Evolutionary conservation across 768 basidiomycete genomes (phyloP).

Genomic region (Rhodotorula taiwanensis): DNA sequence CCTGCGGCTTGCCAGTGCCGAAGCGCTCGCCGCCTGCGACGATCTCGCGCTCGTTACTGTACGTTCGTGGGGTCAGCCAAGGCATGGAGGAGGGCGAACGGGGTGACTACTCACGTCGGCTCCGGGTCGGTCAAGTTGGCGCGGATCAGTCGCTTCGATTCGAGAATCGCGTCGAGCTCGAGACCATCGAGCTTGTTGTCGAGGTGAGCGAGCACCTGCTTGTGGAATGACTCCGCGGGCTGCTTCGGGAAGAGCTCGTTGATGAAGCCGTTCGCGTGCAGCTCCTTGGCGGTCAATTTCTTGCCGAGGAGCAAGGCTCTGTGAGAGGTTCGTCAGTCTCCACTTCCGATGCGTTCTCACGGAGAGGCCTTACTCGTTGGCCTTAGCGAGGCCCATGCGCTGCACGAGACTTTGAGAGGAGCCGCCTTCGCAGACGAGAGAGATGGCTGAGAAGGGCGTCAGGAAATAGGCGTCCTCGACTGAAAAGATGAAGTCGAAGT

Average conservation of each 20-base stretch:
- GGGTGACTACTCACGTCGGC: neutral
- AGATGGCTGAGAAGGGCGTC: slow-evolving; percentile 63
- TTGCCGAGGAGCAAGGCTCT: slow-evolving; percentile 60
- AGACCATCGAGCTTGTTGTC: slow-evolving; percentile 14
- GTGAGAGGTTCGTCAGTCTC: neutral
- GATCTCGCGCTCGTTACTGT: slow-evolving; percentile 31
- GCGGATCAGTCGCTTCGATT: slow-evolving; percentile 21
- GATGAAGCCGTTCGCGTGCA: slow-evolving; percentile 58
- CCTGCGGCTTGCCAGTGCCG: slow-evolving; percentile 55
- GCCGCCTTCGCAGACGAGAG: slow-evolving; percentile 62
- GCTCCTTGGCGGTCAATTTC: slow-evolving; percentile 57
- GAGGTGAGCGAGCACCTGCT: slow-evolving; percentile 8
- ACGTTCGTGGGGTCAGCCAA: neutral
- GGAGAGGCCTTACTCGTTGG: slow-evolving; percentile 52
- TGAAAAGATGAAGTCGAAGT: slow-evolving; percentile 65
- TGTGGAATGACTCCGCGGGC: slow-evolving; percentile 6
- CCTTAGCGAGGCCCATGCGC: slow-evolving; percentile 55
- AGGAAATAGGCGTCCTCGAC: slow-evolving; percentile 59
- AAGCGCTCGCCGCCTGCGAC: slow-evolving; percentile 52
- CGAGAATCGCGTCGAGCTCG: slow-evolving; percentile 14
- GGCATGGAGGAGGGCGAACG: neutral
- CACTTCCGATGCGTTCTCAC: neutral
- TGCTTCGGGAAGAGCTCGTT: slow-evolving; percentile 49
- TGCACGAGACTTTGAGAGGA: slow-evolving; percentile 64
- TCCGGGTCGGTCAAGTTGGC: slow-evolving; percentile 20